A percentile compares a stretch with the other conserved stretches of the same genome.
These are phyloP conservation scores for Neofusicoccum cordaticola DNA, from an alignment of 2,329 filamentous ascomycete species.

Conservation along the genomic window DNA sequence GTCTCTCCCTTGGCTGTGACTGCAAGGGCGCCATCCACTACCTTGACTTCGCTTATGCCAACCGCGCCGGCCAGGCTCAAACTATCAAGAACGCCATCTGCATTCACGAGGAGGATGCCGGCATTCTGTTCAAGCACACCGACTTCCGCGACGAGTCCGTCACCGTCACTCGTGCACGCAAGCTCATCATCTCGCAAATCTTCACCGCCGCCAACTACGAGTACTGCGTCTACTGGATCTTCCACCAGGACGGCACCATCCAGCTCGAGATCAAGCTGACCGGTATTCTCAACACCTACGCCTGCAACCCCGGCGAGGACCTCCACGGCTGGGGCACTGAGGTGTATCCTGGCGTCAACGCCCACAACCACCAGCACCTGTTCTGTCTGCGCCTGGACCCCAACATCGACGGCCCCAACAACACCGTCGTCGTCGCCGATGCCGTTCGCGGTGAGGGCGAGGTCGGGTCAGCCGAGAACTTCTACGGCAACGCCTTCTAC, in stretches of 20 bases:
- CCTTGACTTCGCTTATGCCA: slow-evolving; percentile 82
- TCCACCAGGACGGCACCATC: slow-evolving; percentile 88
- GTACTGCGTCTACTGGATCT: slow-evolving; percentile 84
- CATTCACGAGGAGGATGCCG: slow-evolving; percentile 89
- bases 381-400: slow-evolving; percentile 88
- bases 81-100: slow-evolving; percentile 93
- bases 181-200: slow-evolving; percentile 83
- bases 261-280: slow-evolving; percentile 89
- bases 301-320: slow-evolving; percentile 76
- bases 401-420: slow-evolving; percentile 80
- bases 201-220: slow-evolving; percentile 97
- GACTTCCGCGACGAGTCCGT: slow-evolving; percentile 89
- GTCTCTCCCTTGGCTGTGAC: slow-evolving; percentile 71
- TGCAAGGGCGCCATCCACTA: slow-evolving; percentile 92
- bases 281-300: slow-evolving; percentile 88
- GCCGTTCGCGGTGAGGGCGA: slow-evolving; percentile 67
- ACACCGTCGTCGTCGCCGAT: slow-evolving; percentile 83
- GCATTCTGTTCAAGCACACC: slow-evolving; percentile 90
- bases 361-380: slow-evolving; percentile 93
- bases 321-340: slow-evolving; percentile 86
- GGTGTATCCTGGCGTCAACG: slow-evolving; percentile 87
- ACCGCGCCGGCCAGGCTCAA: slow-evolving; percentile 68
- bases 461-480: slow-evolving; percentile 78
- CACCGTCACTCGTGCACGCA: slow-evolving; percentile 81
- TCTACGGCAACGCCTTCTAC: slow-evolving; percentile 86